phyloP scores from a whole-genome alignment of 495 filamentous ascomycete genomes.

The Aspergillus cavernicola region DNA sequence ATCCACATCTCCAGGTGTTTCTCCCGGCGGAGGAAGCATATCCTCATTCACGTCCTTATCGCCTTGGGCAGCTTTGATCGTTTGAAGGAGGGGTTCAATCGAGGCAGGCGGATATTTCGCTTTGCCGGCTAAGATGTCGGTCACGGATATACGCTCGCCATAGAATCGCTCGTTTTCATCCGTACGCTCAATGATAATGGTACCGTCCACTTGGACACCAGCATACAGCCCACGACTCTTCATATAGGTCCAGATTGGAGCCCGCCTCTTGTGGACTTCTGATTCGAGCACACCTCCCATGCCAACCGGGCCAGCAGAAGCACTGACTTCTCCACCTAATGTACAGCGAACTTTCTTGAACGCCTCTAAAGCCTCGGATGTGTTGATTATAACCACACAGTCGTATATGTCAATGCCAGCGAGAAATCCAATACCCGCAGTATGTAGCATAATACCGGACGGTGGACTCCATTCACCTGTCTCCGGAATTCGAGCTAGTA shows the following conservation, averaged over 20 bases:
- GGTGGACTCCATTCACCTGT: constrained; percentile 88
- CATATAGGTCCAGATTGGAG: constrained; percentile 83
- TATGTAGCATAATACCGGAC: constrained; percentile 83
- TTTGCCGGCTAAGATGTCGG: constrained; percentile 79
- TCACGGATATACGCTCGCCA: constrained; percentile 64
- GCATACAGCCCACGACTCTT: constrained; percentile 84
- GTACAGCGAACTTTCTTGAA: constrained; percentile 76
- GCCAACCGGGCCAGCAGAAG: constrained; percentile 76
- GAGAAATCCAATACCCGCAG: constrained; percentile 79
- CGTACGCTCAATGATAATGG: constrained; percentile 74
- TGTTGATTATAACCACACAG: constrained; percentile 87
- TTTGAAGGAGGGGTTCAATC: constrained; percentile 65
- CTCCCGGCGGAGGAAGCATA: constrained; percentile 49
- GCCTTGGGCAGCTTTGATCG: constrained; percentile 82
- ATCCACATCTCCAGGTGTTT: constrained; percentile 71
- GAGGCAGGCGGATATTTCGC: constrained; percentile 62
- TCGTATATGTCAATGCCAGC: constrained; percentile 92
- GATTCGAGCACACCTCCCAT: constrained; percentile 69
- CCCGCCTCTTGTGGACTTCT: constrained; percentile 63
- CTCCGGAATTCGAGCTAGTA: constrained; percentile 68
- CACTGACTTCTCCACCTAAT: constrained; percentile 73
- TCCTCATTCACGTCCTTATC: constrained; percentile 64
- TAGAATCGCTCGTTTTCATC: constrained; percentile 93
- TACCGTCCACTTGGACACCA: constrained; percentile 78
- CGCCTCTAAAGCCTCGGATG: constrained; percentile 69